phyloP scores from a whole-genome alignment of 352 stramenopile genomes.

The Phytophthora pisi region DNA sequence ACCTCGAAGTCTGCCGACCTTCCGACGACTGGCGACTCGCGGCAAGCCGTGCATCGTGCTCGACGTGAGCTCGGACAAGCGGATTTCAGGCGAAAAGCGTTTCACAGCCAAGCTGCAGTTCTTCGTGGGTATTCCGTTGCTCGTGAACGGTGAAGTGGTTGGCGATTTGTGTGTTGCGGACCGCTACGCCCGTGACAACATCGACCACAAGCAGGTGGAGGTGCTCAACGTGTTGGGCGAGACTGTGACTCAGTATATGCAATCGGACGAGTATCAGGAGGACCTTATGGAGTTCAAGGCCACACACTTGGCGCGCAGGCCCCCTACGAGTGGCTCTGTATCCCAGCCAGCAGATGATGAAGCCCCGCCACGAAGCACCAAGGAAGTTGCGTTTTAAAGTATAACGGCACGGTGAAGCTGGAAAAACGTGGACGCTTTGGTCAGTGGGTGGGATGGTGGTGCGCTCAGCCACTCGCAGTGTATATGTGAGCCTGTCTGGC shows the following conservation, averaged over 20 bases:
- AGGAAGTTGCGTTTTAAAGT: conserved; percentile 87
- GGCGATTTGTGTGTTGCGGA: conserved; percentile 88
- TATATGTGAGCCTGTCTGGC: conserved; percentile 38
- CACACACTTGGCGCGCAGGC: conserved; percentile 31
- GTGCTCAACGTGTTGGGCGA: conserved; percentile 88
- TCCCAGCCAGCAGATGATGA: conserved; percentile 36
- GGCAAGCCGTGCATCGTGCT: conserved; percentile 91
- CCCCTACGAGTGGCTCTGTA: conserved; percentile 20
- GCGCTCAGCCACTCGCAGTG: conserved; percentile 16
- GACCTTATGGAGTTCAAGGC: conserved; percentile 77
- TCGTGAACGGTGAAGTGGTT: conserved; percentile 86
- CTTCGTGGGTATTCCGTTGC: conserved; percentile 86
- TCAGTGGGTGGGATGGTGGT: conserved; percentile 8
- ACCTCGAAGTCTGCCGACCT: conserved; percentile 81
- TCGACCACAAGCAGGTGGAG: conserved; percentile 86
- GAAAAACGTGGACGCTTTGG: conserved; percentile 23
- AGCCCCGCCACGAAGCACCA: conserved; percentile 39
- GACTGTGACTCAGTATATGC: conserved; percentile 91
- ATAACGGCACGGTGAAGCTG: conserved; percentile 24
- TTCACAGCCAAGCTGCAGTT: conserved; percentile 87
- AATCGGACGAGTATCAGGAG: conserved; percentile 79
- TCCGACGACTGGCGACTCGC: conserved; percentile 81
- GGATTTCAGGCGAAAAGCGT: conserved; percentile 88
- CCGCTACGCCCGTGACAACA: conserved; percentile 74
- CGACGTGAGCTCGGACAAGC: conserved; percentile 87